Percentiles rank a stretch among this genome's conserved stretches.
These are phyloP conservation scores for Citrus trifoliata DNA, from an alignment of 345 rosid genomes.

Conservation along the genomic window DNA sequence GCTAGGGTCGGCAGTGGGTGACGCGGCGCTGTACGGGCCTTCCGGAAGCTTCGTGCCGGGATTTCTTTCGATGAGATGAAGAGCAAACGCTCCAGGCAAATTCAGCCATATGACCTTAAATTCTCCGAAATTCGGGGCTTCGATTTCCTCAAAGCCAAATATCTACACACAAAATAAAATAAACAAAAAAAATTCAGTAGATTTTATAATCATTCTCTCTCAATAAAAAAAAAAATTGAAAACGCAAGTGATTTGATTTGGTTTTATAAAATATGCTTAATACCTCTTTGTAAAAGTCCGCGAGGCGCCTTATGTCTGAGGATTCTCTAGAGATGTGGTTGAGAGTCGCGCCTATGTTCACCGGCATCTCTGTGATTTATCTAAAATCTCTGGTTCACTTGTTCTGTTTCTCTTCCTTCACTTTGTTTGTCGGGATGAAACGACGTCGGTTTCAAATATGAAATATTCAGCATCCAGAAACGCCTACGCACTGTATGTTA, in stretches of 20 bases:
- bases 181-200: neutral
- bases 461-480: neutral
- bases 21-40: constrained; percentile 70
- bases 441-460: neutral
- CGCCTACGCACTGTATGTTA: too few relatives aligned
- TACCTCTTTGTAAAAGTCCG: constrained; percentile 80
- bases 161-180: constrained; percentile 30
- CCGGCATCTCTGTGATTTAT: constrained; percentile 32
- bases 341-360: constrained; percentile 42
- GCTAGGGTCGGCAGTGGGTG: constrained; percentile 58
- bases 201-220: neutral
- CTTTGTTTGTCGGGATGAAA: neutral
- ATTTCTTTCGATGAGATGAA: constrained; percentile 78
- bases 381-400: neutral
- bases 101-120: constrained; percentile 84
- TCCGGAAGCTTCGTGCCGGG: constrained; percentile 73
- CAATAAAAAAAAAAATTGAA: neutral
- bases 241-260: neutral
- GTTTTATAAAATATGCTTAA: neutral
- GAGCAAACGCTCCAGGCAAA: constrained; percentile 50
- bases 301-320: constrained; percentile 64
- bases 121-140: constrained; percentile 63
- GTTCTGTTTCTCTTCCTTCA: neutral
- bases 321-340: constrained; percentile 90
- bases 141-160: constrained; percentile 79